phyloP scores from a whole-genome alignment of 1,284 basidiomycete species.

The Cryptococcus neoformans region DNA sequence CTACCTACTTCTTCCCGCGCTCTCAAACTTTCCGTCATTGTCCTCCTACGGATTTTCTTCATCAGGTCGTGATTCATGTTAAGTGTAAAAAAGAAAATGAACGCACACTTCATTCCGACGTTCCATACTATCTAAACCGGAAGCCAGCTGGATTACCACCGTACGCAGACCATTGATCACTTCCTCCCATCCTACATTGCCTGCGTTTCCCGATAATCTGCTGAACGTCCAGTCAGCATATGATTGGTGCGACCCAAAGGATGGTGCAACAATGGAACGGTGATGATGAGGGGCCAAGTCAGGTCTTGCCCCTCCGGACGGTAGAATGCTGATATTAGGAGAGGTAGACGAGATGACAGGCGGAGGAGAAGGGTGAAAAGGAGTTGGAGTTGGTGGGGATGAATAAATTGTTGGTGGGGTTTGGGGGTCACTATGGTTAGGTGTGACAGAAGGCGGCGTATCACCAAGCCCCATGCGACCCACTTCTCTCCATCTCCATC shows the following conservation, averaged over 20 bases:
- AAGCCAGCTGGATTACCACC: constrained; percentile 28
- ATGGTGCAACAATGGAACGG: constrained; percentile 12
- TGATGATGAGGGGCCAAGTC: constrained; percentile 3
- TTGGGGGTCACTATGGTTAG: background rate
- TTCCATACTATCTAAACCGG: constrained; percentile 33
- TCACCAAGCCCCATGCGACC: background rate
- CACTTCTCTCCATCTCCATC: background rate
- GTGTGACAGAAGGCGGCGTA: too few species aligned
- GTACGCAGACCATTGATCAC: constrained; percentile 18
- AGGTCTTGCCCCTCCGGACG: constrained; percentile 1
- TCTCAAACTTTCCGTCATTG: constrained; percentile 65
- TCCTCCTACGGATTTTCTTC: constrained; percentile 18
- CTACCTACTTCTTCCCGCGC: constrained; percentile 72
- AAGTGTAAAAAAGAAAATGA: background rate
- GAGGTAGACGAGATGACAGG: background rate
- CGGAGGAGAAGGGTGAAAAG: background rate
- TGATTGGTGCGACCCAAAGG: constrained; percentile 15
- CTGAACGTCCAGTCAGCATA: constrained; percentile 24
- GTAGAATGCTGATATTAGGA: background rate
- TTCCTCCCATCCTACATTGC: constrained; percentile 12
- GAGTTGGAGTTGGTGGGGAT: background rate
- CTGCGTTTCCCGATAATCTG: constrained; percentile 7
- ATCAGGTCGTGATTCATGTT: background rate
- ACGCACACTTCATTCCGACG: constrained; percentile 36
- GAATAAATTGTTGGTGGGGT: too few species aligned